These are phyloP conservation scores for Puccinia polysora DNA, from an alignment of 1,284 basidiomycete species.

Conservation along the genomic window DNA sequence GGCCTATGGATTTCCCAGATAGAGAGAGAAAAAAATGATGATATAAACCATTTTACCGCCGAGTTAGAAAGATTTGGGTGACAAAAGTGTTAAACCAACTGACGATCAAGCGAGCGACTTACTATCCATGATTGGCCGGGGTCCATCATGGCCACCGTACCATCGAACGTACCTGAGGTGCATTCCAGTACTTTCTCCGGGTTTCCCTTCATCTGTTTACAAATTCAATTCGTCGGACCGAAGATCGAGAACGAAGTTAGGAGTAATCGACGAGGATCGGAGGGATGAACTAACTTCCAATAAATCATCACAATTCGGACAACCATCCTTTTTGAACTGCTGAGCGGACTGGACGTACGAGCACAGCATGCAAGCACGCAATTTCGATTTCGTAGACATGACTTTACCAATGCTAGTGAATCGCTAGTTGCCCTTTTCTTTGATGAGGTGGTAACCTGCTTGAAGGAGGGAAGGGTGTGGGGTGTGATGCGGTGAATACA, in stretches of 20 bases:
- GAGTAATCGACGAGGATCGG: not conserved
- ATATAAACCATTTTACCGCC: not conserved
- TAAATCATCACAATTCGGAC: conserved; percentile 41
- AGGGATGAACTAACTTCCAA: conserved; percentile 11
- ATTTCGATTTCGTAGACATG: conserved; percentile 21
- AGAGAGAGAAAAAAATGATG: not conserved
- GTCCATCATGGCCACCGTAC: conserved; percentile 28
- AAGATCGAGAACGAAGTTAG: not conserved
- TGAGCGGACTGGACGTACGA: conserved; percentile 29
- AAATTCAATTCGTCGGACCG: not conserved
- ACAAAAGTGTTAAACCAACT: too few relatives aligned
- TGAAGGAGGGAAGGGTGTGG: too few relatives aligned
- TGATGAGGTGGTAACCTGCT: too few relatives aligned
- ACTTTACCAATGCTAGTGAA: too few relatives aligned
- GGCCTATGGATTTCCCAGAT: conserved; percentile 3
- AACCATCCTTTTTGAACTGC: conserved; percentile 24
- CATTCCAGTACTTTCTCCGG: conserved; percentile 26
- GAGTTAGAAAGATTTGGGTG: not conserved
- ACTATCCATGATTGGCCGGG: conserved; percentile 40
- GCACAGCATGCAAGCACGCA: conserved; percentile 39
- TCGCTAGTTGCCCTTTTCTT: not conserved
- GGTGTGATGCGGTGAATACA: too few relatives aligned
- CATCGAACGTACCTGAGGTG: conserved; percentile 41
- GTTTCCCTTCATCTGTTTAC: conserved; percentile 32
- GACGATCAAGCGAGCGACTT: not conserved